Evolutionary conservation across 2,329 filamentous ascomycete species (phyloP), one percentile per base, ranked within the genome.

Genomic region (Penicillium sclerotiorum): DNA sequence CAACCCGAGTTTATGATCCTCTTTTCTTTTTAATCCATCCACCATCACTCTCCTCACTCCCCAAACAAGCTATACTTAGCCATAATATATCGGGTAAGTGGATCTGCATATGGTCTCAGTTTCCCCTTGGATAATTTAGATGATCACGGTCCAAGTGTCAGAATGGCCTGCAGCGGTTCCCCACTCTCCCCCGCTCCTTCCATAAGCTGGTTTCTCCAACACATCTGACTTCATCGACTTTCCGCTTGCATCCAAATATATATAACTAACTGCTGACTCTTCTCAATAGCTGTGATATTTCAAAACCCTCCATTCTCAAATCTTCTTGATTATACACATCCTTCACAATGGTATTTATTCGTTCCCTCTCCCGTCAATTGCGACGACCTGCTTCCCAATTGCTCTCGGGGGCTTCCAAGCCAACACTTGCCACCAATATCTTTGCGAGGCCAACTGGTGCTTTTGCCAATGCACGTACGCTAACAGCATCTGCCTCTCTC

Each of bases 401-500:
- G 58, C 69, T 83, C 60, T 76, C 75, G 65, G 55, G 55, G 65
- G 51, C 55, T 67, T 66, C 73, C 61, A 62, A 61, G 46, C 64
- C 64, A 23, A 40, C 49, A 5, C 8, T 36, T 13, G 44, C 61
- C 21, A 36, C 61, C 47, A 53, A 52, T 13, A 57, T 63, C 55
- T 66, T 64, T 36, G 62, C 58, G 41, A 57, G 62, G 57, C 49
- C 64, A 61, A 52, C 57, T 30, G 73, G 73, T 64, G 72, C 64
- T 45, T 64, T 77, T 55, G 74, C 74, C 70, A 77, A 78, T 63
- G 73, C 79, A 70, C 80, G 82, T 75, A 81, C 77, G 77, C 82
- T 86, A 76, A 85, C 83, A 56, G 80, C 82, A 57, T 80, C 82
- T 69, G 79, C 85, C 60, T 79, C 79, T 63, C 83, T 83, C 77